Base-by-base conservation (phyloP, 495 filamentous ascomycete species). In the Pseudevernia furfuracea region DNA sequence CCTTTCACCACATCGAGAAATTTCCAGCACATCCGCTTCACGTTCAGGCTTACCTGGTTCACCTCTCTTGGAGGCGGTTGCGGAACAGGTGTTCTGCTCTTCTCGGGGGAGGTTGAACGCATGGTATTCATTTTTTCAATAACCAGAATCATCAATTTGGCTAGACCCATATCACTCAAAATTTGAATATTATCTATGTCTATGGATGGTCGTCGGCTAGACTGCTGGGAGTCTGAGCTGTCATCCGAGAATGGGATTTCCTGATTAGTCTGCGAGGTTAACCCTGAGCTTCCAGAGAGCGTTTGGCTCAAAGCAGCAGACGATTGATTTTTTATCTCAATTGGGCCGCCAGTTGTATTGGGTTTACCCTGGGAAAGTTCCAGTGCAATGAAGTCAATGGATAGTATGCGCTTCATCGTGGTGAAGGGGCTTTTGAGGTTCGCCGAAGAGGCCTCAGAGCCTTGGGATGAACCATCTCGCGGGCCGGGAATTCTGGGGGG, bases 1-100 rank as follows among this genome's bases (percentile, higher is more conserved):
- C 80, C 85, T 17, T 75, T 74, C 21, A 90, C 76, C 67, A 81
- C 81, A 62, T 90, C 87, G 15, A 90, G 73, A 58, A 92, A 89
- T 32, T 81, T 83, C 41, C 87, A 67, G 17, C 84, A 85, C 11
- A 87, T 73, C 10, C 80, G 77, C 59, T 85, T 74, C 2, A 84
- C 72, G 19, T 67, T 74, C 37, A 90, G 0, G 36, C 56, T 64
- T 14, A 64, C 9, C 30, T 53, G 43, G 10, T 21, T 38, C 36
- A 59, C 56, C 23, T 36, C 43, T 14, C 19, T 62, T 49, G 48
- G 43, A 58, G 30, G 30, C 30, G 55, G 32, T 58, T 53, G 36
- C 17, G 66, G 17, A 12, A 23, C 21, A 21, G n/a, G 48, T 58
- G 14, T 58, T 28, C 30, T 58, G 6, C 41, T 64, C 34, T 34